Evolutionary conservation across 1,139 yeast species (phyloP).

Genomic region (Candida sp.): DNA sequence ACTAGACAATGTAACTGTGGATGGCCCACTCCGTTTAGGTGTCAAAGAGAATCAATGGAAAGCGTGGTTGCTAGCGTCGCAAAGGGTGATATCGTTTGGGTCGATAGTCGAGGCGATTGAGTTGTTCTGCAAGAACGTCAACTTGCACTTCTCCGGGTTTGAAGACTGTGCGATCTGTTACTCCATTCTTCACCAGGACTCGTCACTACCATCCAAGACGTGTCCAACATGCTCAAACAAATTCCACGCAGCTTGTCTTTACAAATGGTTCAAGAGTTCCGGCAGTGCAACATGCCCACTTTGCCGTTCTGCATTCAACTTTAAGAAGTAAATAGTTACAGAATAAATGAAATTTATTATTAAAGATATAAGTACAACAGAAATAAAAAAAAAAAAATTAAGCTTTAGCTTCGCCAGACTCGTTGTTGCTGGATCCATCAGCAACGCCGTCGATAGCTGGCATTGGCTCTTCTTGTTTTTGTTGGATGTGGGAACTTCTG

Average conservation of each 20-base stretch:
- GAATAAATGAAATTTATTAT: not conserved
- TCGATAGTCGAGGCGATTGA: constrained; percentile 84
- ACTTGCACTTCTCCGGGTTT: constrained; percentile 86
- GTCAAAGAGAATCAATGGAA: constrained; percentile 94
- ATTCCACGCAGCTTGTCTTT: constrained; percentile 96
- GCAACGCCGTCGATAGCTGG: constrained; percentile 26
- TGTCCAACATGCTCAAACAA: constrained; percentile 93
- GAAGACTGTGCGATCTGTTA: constrained; percentile 98
- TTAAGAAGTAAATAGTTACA: constrained; percentile 25
- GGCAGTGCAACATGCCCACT: constrained; percentile 93
- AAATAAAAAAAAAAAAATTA: not conserved
- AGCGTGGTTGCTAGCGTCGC: constrained; percentile 94
- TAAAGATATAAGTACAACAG: not conserved
- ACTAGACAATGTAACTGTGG: constrained; percentile 49
- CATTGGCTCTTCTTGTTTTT: constrained; percentile 35
- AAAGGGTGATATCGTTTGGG: constrained; percentile 78
- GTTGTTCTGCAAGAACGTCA: constrained; percentile 79
- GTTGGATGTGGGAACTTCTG: constrained; percentile 53
- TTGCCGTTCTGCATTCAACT: constrained; percentile 81
- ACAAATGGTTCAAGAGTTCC: constrained; percentile 97
- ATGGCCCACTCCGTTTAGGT: constrained; percentile 83
- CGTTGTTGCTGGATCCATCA: constrained; percentile 15
- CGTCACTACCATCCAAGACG: constrained; percentile 85
- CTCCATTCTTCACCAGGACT: constrained; percentile 87
- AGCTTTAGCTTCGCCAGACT: constrained; percentile 18